phyloP scores from a whole-genome alignment of 306 rosid species.

The Mimosa bimucronata region DNA sequence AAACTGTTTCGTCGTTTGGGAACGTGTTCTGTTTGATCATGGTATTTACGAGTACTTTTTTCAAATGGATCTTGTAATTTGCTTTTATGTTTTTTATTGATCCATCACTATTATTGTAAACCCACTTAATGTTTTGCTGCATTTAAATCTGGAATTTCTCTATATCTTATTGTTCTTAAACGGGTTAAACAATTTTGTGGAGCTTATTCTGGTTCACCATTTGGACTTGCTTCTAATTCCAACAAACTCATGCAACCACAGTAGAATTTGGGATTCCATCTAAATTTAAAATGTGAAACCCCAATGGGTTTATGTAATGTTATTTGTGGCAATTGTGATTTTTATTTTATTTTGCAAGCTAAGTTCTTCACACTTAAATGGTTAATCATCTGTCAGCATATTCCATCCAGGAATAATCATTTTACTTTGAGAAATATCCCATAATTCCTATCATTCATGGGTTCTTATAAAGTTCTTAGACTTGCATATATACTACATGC shows the following conservation, averaged over 20 bases:
- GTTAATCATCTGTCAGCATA: too few species aligned
- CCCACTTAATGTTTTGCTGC: background rate
- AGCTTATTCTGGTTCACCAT: background rate
- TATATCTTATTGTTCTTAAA: background rate
- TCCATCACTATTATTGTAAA: background rate
- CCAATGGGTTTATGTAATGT: background rate
- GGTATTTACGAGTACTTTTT: background rate
- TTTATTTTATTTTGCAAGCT: background rate
- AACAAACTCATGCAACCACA: background rate
- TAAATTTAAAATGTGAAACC: background rate
- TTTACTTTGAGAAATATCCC: background rate
- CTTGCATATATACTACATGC: slow-evolving; percentile 13
- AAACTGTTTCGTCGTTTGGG: background rate
- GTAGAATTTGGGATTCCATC: background rate
- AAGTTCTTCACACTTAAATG: background rate
- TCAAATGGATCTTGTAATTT: background rate
- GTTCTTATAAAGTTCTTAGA: background rate
- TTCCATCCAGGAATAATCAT: too few species aligned
- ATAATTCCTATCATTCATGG: background rate
- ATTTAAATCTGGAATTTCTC: background rate
- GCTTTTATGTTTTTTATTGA: background rate
- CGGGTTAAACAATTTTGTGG: background rate
- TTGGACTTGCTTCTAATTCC: background rate
- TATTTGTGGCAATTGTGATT: too few species aligned
- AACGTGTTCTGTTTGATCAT: background rate